These are phyloP conservation scores for Mycena vitilis DNA, from an alignment of 768 basidiomycete genomes.

Conservation along the genomic window DNA sequence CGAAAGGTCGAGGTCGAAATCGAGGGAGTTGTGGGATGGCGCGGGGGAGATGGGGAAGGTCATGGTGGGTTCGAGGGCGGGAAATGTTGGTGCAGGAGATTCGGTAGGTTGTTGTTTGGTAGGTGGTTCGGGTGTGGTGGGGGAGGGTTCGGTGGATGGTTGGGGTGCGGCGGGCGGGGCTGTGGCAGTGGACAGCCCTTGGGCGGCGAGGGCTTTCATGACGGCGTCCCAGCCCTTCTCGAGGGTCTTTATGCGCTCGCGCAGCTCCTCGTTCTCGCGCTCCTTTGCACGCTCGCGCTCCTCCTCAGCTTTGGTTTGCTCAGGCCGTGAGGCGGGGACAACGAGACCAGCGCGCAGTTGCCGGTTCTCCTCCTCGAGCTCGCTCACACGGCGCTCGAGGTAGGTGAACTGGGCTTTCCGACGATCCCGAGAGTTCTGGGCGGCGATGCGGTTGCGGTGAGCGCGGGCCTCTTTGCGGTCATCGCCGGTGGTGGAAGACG, in stretches of 20 bases:
- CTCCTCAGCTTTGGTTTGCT: slow-evolving; percentile 45
- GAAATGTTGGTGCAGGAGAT: slow-evolving; percentile 39
- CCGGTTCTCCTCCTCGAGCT: slow-evolving; percentile 88
- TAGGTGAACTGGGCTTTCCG: slow-evolving; percentile 84
- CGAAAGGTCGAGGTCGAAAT: slow-evolving; percentile 46
- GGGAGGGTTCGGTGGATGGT: slow-evolving; percentile 39
- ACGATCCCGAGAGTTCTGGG: slow-evolving; percentile 92
- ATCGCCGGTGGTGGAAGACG: slow-evolving; percentile 66
- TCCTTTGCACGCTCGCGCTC: slow-evolving; percentile 54
- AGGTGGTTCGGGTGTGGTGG: slow-evolving; percentile 39
- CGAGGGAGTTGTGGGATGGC: slow-evolving; percentile 46
- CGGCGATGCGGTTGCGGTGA: slow-evolving; percentile 92
- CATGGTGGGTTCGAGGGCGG: slow-evolving; percentile 37
- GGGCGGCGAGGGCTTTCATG: slow-evolving; percentile 77
- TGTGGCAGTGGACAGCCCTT: slow-evolving; percentile 68
- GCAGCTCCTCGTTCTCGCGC: slow-evolving; percentile 79
- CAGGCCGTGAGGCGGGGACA: slow-evolving; percentile 43
- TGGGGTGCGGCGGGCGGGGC: slow-evolving; percentile 39
- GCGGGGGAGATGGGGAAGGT: slow-evolving; percentile 53
- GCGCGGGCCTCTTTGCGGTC: slow-evolving; percentile 90
- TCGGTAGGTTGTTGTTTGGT: slow-evolving; percentile 42
- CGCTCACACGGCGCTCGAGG: slow-evolving; percentile 74
- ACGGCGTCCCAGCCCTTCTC: slow-evolving; percentile 88
- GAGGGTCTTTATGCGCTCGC: slow-evolving; percentile 80
- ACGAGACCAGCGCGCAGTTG: slow-evolving; percentile 69